Evolutionary conservation across 2,329 filamentous ascomycete species (phyloP), one percentile per base, ranked within the genome.

Genomic region (Xylaria sp.): DNA sequence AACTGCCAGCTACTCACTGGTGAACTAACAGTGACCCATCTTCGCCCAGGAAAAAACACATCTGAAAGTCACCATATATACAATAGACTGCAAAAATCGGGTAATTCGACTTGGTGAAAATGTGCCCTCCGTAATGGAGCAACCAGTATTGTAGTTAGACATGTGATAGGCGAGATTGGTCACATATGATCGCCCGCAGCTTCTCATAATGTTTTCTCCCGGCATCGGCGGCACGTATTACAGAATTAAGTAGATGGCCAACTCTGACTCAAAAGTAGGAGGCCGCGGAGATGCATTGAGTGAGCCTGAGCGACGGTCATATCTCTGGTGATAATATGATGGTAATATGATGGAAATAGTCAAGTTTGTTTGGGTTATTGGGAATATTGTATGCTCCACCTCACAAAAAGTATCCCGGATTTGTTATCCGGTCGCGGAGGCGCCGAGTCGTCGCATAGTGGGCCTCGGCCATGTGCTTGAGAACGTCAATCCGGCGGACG

Each of bases 251-350:
- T 1, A 49, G n/a, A 23, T 23, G 15, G 41, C 57, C 43, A 43
- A 18, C 10, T 36, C 25, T 48, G 25, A 33, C 41, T 43, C 25
- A 36, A 28, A 9, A 60, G 20, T 31, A 46, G 28, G 33, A 59
- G 25, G 15, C 56, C 39, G 56, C 56, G 56, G 56, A 46, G 56
- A 59, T 46, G 63, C 18, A 59, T 15, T 68, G 61, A 0, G 69
- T 66, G 18, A 76, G 57, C 15, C 60, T 71, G 18, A 56, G 54
- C 10, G 74, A 51, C 13, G 71, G 64, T 0, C 55, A 69, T 49
- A 75, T 66, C 28, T 28, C 28, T 28, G 28, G 64, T 20, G 46
- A 55, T n/a, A 33, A 75, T 66, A 62, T 75, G 73, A 36, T 36
- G 33, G 8, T 1, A 7, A 36, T 10, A 10, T 10, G 8, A 36